These are phyloP conservation scores for Rosa lucieae DNA, from an alignment of 306 rosid genomes.

Conservation along the genomic window DNA sequence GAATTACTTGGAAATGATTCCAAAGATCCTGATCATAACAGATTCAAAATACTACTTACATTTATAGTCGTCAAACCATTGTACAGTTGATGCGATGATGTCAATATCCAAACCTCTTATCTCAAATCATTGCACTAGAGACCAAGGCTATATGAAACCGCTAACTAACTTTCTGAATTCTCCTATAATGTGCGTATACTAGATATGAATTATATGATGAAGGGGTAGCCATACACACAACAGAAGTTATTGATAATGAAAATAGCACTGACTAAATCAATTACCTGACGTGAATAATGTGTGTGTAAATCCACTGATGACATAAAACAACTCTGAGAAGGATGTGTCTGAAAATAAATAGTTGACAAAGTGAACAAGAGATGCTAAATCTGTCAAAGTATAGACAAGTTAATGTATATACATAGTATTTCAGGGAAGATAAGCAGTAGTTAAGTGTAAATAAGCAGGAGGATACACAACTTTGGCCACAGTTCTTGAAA, in stretches of 20 bases:
- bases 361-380: conserved; percentile 11
- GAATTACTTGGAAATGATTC: neutral
- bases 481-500: neutral
- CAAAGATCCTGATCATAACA: neutral
- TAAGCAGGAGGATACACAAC: neutral
- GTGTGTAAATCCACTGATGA: conserved; percentile 90
- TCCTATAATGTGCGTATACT: neutral
- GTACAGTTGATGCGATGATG: neutral
- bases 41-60: neutral
- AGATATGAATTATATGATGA: neutral
- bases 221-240: neutral
- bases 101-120: neutral
- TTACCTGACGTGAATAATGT: conserved; percentile 82
- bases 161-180: neutral
- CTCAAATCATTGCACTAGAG: neutral
- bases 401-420: neutral
- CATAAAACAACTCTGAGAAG: conserved; percentile 86
- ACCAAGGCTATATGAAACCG: no score
- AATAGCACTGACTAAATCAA: conserved; percentile 18
- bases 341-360: conserved; percentile 64
- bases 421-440: neutral
- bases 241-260: conserved; percentile 10
- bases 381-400: neutral
- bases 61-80: neutral
- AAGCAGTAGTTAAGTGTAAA: neutral